Conservation (phyloP, 352 stramenopile genomes). For the Pythium oligandrum region DNA sequence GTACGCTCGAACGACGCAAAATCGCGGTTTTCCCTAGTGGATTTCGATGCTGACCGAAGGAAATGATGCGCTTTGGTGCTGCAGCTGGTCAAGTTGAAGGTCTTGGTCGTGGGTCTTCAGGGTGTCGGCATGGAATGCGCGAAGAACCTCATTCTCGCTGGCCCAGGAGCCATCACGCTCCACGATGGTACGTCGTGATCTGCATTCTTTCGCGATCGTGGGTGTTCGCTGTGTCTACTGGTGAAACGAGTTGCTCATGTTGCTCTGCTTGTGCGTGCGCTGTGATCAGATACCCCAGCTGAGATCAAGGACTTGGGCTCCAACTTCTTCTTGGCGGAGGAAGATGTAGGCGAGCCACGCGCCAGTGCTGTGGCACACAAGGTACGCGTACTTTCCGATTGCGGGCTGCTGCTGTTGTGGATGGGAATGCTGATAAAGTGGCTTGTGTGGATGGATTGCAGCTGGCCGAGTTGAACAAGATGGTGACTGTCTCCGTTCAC, state of each 20-base stretch:
- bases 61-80: conserved; percentile 2
- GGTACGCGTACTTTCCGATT: conserved; percentile 3
- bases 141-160: conserved; percentile 93
- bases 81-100: conserved; percentile 73
- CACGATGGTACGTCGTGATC: conserved; percentile 45
- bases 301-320: conserved; percentile 84
- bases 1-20: conserved; percentile 27
- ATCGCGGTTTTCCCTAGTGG: background rate
- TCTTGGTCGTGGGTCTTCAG: conserved; percentile 84
- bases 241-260: too few relatives aligned
- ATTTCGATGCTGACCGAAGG: too few relatives aligned
- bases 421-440: background rate
- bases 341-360: conserved; percentile 67
- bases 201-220: background rate
- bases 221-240: background rate
- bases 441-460: background rate
- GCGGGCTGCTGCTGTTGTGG: background rate
- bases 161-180: conserved; percentile 83
- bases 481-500: conserved; percentile 80
- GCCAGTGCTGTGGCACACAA: conserved; percentile 62
- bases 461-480: conserved; percentile 90
- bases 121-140: conserved; percentile 87
- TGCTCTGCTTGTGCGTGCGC: background rate
- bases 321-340: conserved; percentile 92
- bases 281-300: conserved; percentile 43